Conservation (phyloP, 2,329 filamentous ascomycete genomes). For the Alternaria alternata region DNA sequence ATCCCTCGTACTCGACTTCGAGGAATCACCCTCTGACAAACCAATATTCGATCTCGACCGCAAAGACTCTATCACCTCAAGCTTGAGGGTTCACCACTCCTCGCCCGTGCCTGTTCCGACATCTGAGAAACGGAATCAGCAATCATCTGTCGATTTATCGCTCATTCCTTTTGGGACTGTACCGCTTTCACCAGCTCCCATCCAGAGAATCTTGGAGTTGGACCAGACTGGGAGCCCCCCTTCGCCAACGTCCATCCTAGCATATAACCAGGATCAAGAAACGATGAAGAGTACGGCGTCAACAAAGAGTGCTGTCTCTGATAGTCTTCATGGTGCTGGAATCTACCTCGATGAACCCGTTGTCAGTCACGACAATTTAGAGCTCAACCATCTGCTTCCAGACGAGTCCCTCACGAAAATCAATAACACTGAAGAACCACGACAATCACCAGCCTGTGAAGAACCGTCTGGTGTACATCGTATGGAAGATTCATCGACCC, state of each 20-base stretch:
- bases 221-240: constrained; percentile 17
- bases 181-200: constrained; percentile 38
- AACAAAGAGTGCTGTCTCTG: constrained; percentile 33
- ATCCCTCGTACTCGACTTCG: constrained; percentile 38
- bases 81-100: constrained; percentile 32
- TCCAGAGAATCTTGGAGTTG: constrained; percentile 31
- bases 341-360: not conserved
- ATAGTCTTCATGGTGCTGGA: constrained; percentile 11
- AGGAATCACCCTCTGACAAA: constrained; percentile 33
- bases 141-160: constrained; percentile 1
- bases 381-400: not conserved
- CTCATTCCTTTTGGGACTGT: constrained; percentile 35
- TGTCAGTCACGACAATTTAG: not conserved
- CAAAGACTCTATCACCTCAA: constrained; percentile 24
- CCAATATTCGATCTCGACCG: constrained; percentile 36
- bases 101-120: constrained; percentile 41
- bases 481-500: not conserved
- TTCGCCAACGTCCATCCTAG: constrained; percentile 9
- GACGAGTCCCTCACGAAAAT: not conserved
- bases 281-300: constrained; percentile 32
- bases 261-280: not conserved
- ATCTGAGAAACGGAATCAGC: constrained; percentile 13
- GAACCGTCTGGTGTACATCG: not conserved
- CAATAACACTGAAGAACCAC: not conserved
- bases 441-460: not conserved